A percentile compares a stretch with the other conserved stretches of the same genome.
These are phyloP conservation scores for Acer negundo DNA, from an alignment of 345 rosid species.

Conservation along the genomic window DNA sequence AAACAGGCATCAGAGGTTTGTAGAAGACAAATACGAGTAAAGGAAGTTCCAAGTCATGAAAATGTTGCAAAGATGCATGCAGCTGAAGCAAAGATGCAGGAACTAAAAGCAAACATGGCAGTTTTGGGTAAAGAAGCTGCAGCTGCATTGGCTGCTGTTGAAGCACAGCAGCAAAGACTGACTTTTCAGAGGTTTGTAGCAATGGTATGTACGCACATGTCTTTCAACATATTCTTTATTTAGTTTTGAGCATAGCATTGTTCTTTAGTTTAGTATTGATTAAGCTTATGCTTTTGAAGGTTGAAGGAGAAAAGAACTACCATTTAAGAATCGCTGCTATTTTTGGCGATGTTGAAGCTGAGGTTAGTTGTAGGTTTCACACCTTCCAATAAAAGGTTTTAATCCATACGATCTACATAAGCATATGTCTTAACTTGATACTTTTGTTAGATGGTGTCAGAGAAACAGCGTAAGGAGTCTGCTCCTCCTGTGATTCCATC, in stretches of 20 bases:
- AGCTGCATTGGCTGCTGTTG: conserved; percentile 95
- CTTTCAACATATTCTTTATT: conserved; percentile 11
- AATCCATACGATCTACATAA: conserved; percentile 6
- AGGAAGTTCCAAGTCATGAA: conserved; percentile 86
- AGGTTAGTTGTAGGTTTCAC: conserved; percentile 58
- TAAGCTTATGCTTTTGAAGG: conserved; percentile 43
- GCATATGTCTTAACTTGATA: conserved; percentile 15
- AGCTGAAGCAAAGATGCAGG: conserved; percentile 85
- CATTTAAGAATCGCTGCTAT: conserved; percentile 87
- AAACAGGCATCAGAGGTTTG: conserved; percentile 78
- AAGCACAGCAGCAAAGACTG: conserved; percentile 85
- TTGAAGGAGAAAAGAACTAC: conserved; percentile 90
- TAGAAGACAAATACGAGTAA: conserved; percentile 76
- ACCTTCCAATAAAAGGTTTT: conserved; percentile 6
- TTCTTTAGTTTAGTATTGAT: conserved; percentile 18
- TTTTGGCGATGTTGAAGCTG: conserved; percentile 93
- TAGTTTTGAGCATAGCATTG: conserved; percentile 1
- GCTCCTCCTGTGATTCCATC: conserved; percentile 80
- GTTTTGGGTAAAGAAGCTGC: conserved; percentile 97
- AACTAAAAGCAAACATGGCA: conserved; percentile 87
- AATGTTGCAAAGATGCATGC: conserved; percentile 89
- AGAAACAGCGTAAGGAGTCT: conserved; percentile 93
- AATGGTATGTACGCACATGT: conserved; percentile 51
- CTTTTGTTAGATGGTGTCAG: conserved; percentile 76
- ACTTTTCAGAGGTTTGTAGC: conserved; percentile 93